A percentile compares a stretch with the other conserved stretches of the same genome.
phyloP scores from a whole-genome alignment of 371 early-diverging fungal genomes.

The Rhizomucor pusillus region DNA sequence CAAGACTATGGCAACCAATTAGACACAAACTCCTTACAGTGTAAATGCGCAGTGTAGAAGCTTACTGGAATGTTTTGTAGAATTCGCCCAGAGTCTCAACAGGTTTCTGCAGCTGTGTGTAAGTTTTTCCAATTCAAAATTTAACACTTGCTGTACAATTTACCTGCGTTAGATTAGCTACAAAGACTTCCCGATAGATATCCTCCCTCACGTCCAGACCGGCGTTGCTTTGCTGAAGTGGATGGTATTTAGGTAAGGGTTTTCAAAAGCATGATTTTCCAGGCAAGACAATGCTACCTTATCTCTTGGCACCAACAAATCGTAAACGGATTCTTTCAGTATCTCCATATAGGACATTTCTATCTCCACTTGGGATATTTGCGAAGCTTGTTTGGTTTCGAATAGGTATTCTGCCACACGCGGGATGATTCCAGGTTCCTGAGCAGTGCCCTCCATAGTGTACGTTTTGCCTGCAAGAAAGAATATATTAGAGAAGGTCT shows the following conservation, averaged over 20 bases:
- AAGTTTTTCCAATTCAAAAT: not conserved
- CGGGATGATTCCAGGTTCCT: slow-evolving; percentile 60
- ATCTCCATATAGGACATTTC: slow-evolving; percentile 63
- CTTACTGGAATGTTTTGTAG: slow-evolving; percentile 38
- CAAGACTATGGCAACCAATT: slow-evolving; percentile 17
- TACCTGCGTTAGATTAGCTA: slow-evolving; percentile 55
- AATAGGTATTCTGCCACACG: slow-evolving; percentile 37
- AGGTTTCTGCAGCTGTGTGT: slow-evolving; percentile 12
- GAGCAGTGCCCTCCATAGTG: slow-evolving; percentile 58
- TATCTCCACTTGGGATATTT: slow-evolving; percentile 18
- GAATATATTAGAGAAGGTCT: not conserved
- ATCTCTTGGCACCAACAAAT: slow-evolving; percentile 48
- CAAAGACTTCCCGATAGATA: slow-evolving; percentile 44
- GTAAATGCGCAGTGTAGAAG: too few relatives aligned
- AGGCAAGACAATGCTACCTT: slow-evolving; percentile 12
- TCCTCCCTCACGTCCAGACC: slow-evolving; percentile 55
- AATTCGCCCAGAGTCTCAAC: slow-evolving; percentile 52
- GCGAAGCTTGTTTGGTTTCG: slow-evolving; percentile 11
- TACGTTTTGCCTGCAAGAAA: slow-evolving; percentile 60
- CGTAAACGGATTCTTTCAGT: slow-evolving; percentile 62
- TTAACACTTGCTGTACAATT: not conserved
- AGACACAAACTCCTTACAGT: too few relatives aligned
- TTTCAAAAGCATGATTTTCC: too few relatives aligned
- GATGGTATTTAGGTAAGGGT: too few relatives aligned
- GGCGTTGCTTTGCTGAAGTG: not conserved